Conservation (phyloP, 371 early-diverging fungal genomes). For the Haplosporangium sp. region DNA sequence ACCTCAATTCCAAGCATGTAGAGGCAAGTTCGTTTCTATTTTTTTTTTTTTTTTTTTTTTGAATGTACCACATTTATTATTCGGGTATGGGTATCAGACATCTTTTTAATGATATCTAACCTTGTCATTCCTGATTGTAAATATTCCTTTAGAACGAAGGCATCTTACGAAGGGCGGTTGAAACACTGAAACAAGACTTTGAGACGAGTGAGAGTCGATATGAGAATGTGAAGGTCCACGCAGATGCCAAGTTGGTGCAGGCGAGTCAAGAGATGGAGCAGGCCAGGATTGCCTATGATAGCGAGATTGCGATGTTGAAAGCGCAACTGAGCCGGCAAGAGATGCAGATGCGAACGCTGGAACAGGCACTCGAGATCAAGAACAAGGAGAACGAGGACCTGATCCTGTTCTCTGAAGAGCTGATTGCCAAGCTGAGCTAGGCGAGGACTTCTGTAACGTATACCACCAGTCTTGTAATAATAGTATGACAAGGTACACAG, state of each 20-base stretch:
- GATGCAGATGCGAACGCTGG: slow-evolving; percentile 48
- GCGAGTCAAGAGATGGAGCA: slow-evolving; percentile 49
- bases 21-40: slow-evolving; percentile 41
- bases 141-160: slow-evolving; percentile 27
- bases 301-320: slow-evolving; percentile 37
- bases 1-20: slow-evolving; percentile 42
- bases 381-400: slow-evolving; percentile 46
- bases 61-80: too few relatives aligned
- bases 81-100: too few relatives aligned
- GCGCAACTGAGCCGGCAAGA: slow-evolving; percentile 32
- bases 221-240: slow-evolving; percentile 39
- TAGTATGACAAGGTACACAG: too few relatives aligned
- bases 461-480: background rate
- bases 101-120: too few relatives aligned
- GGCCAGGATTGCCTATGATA: slow-evolving; percentile 28
- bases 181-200: slow-evolving; percentile 43
- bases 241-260: slow-evolving; percentile 28
- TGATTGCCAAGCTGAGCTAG: slow-evolving; percentile 48
- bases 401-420: slow-evolving; percentile 46
- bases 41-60: background rate
- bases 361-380: slow-evolving; percentile 45
- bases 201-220: slow-evolving; percentile 48
- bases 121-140: too few relatives aligned
- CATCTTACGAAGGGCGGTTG: slow-evolving; percentile 43
- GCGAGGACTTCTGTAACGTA: background rate